A percentile compares a stretch with the other conserved stretches of the same genome.
Evolutionary conservation across 225 moss, liverwort and hornwort genomes (phyloP).

Genomic region (Lunularia cruciata): DNA sequence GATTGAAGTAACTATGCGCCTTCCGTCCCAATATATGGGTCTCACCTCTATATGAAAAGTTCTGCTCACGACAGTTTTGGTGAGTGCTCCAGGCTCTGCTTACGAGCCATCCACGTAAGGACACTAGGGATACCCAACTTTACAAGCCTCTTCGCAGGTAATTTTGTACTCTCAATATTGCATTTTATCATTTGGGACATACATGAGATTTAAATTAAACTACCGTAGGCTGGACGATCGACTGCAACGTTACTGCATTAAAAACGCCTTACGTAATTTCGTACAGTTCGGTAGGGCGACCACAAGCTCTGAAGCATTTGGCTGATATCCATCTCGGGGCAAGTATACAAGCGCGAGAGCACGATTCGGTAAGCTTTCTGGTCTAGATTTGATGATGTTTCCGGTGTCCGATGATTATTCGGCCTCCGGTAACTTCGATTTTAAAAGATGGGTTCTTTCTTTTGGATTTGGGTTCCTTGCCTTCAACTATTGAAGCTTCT

Average conservation of each 20-base stretch:
- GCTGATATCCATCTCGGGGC: slow-evolving; percentile 64
- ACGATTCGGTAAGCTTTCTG: slow-evolving; percentile 59
- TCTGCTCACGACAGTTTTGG: too few species aligned
- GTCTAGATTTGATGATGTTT: background rate
- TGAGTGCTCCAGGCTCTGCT: slow-evolving; percentile 60
- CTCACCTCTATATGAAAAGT: too few species aligned
- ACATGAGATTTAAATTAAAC: too few species aligned
- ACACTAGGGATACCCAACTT: slow-evolving; percentile 70
- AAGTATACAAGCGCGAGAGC: slow-evolving; percentile 76
- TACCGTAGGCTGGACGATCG: background rate
- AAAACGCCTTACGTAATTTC: too few species aligned
- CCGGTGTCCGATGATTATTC: too few species aligned
- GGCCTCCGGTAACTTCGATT: too few species aligned
- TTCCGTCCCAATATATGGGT: too few species aligned
- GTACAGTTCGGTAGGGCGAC: slow-evolving; percentile 55
- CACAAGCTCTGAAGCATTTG: slow-evolving; percentile 78
- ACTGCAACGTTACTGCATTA: background rate
- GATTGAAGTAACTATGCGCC: background rate
- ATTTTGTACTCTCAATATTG: too few species aligned
- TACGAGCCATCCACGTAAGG: slow-evolving; percentile 70
- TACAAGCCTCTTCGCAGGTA: slow-evolving; percentile 76
- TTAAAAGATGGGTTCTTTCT: too few species aligned
- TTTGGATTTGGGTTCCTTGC: too few species aligned
- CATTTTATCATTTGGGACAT: too few species aligned
- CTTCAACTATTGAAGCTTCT: too few species aligned